Evolutionary conservation across 345 rosid genomes (phyloP).

Genomic region (Lumnitzera racemosa): DNA sequence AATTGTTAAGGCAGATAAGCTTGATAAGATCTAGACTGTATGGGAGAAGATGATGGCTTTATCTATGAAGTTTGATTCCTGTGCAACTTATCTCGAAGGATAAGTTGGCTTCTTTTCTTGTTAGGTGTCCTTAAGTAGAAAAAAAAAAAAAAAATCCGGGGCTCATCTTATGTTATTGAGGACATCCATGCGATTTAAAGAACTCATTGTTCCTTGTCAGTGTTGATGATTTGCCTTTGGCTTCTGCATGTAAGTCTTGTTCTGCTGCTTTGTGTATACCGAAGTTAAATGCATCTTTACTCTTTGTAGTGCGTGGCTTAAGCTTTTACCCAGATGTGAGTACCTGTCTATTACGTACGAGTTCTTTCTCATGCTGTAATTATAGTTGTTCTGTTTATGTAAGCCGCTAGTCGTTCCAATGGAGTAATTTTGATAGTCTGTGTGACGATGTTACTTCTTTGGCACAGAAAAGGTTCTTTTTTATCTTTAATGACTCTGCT

Average conservation of each 20-base stretch:
- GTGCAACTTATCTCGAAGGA: neutral
- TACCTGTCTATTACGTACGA: no score
- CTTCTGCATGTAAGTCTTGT: slow-evolving; percentile 23
- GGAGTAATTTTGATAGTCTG: no score
- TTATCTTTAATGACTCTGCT: no score
- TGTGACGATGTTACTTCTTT: no score
- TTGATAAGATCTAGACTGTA: slow-evolving; percentile 39
- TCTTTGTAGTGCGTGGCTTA: no score
- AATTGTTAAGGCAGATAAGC: slow-evolving; percentile 52
- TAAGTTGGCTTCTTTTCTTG: slow-evolving; percentile 23
- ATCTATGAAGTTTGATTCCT: slow-evolving; percentile 8
- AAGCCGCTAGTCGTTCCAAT: neutral
- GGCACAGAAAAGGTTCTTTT: no score
- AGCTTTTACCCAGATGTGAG: no score
- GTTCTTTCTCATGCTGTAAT: no score
- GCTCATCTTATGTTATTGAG: slow-evolving; percentile 15
- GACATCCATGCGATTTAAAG: slow-evolving; percentile 20
- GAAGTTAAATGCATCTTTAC: neutral
- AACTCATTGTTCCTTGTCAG: slow-evolving; percentile 18
- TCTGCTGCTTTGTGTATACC: slow-evolving; percentile 10
- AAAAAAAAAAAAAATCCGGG: neutral
- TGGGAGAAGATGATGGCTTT: slow-evolving; percentile 9
- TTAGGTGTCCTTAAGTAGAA: slow-evolving; percentile 18
- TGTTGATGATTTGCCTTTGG: slow-evolving; percentile 20
- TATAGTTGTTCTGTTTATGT: neutral